phyloP scores from a whole-genome alignment of 495 filamentous ascomycete genomes.

The Tuber aestivum region DNA sequence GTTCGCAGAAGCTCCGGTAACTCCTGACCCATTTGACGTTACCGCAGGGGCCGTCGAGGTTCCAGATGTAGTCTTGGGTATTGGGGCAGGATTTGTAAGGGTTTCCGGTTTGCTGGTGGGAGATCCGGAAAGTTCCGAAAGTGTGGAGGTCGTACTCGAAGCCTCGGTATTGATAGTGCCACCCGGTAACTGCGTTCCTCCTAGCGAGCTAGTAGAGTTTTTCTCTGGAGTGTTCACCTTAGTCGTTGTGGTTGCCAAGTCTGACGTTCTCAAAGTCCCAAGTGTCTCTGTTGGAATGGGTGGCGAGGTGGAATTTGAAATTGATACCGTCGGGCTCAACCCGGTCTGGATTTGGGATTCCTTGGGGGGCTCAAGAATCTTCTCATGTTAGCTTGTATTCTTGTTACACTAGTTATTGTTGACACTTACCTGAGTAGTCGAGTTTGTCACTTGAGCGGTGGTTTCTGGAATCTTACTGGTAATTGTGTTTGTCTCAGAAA shows the following conservation, averaged over 20 bases:
- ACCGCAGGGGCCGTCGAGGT: not conserved
- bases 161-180: not conserved
- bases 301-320: not conserved
- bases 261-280: not conserved
- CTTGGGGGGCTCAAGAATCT: not conserved
- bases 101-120: not conserved
- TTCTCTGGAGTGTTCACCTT: not conserved
- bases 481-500: not conserved
- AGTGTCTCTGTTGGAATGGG: not conserved
- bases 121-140: not conserved
- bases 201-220: not conserved
- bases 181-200: not conserved
- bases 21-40: not conserved
- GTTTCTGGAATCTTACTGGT: not conserved
- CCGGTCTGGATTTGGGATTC: not conserved
- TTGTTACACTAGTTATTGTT: not conserved
- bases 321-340: not conserved
- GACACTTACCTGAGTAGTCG: not conserved
- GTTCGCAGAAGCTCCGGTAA: not conserved
- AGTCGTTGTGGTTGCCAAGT: not conserved
- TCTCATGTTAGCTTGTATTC: not conserved
- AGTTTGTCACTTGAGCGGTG: not conserved
- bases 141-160: not conserved
- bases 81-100: not conserved
- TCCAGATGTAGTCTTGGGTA: not conserved